Evolutionary conservation across 1,284 basidiomycete species (phyloP), one percentile per base, ranked within the genome.

Genomic region (Sporisorium reilianum): DNA sequence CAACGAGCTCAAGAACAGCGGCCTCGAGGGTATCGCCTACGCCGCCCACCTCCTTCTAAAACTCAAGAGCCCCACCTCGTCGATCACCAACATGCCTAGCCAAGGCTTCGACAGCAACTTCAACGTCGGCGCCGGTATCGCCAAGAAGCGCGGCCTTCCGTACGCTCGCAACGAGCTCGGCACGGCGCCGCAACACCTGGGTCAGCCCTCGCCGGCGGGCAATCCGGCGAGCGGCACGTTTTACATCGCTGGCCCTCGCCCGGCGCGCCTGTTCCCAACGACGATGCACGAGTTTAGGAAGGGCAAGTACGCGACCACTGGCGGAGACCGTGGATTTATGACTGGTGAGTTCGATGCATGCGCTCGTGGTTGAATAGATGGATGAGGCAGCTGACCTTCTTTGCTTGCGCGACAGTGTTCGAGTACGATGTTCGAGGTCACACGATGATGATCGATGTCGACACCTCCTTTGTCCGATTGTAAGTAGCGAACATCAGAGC

Each of bases 361-460:
- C 11, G 4, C 2, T 28, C 14, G 12, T n/a, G 6, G 10, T 7
- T 45, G 25, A 5, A 2, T n/a, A 0, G 14, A 10, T 46, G 16
- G 45, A 46, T 5, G 2, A 32, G 2, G n/a, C 7, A 14, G 9
- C 25, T 46, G 38, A 26, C 34, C 30, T 14, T 14, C 20, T 34
- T 18, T 46, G 26, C 20, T 38, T 28, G 42, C 26, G 2, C 36
- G n/a, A 25, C 54, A 75, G 77, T 78, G 5, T 78, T 58, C 38
- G 77, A 78, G 36, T 78, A 78, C 50, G 61, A 74, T 4, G 63
- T 74, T 2, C 52, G 70, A 5, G 73, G 75, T 9, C 56, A 64
- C 26, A 73, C 64, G 1, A 73, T 78, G 64, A 75, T 78, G 77
- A 76, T 78, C 45, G 74, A 78, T 48, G 54, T 58, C 44, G 77